phyloP scores from a whole-genome alignment of 495 filamentous ascomycete genomes.

The Aspergillus nidulans region DNA sequence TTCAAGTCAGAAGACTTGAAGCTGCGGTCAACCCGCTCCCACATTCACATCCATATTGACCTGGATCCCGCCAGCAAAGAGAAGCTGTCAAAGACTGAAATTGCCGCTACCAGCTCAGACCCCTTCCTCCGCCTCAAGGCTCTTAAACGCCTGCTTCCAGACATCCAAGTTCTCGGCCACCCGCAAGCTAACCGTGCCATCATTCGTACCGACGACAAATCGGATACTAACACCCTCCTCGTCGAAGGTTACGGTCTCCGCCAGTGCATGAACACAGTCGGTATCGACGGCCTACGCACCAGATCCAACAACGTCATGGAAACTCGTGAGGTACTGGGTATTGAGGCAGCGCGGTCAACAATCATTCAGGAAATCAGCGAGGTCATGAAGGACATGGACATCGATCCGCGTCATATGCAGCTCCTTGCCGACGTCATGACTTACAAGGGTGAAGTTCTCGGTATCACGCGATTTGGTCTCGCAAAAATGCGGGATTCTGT shows the following conservation, averaged over 20 bases:
- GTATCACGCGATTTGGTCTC: slow-evolving; percentile 93
- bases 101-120: slow-evolving; percentile 55
- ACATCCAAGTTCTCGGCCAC: slow-evolving; percentile 80
- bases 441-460: slow-evolving; percentile 95
- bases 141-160: slow-evolving; percentile 74
- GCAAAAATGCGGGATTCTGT: slow-evolving; percentile 96
- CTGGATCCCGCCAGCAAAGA: slow-evolving; percentile 51
- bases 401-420: slow-evolving; percentile 98
- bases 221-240: slow-evolving; percentile 60
- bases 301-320: slow-evolving; percentile 89
- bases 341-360: slow-evolving; percentile 85
- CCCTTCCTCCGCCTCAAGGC: slow-evolving; percentile 77
- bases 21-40: slow-evolving; percentile 42
- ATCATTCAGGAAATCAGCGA: slow-evolving; percentile 74
- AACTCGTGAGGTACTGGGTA: slow-evolving; percentile 85
- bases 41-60: slow-evolving; percentile 55
- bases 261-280: slow-evolving; percentile 86
- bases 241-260: slow-evolving; percentile 93
- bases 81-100: slow-evolving; percentile 51
- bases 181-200: slow-evolving; percentile 81
- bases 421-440: slow-evolving; percentile 99
- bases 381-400: slow-evolving; percentile 90
- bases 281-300: slow-evolving; percentile 69
- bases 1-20: slow-evolving; percentile 61
- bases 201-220: slow-evolving; percentile 69